Conservation (phyloP, 2,329 filamentous ascomycete species). For the Anthostomella pinea region DNA sequence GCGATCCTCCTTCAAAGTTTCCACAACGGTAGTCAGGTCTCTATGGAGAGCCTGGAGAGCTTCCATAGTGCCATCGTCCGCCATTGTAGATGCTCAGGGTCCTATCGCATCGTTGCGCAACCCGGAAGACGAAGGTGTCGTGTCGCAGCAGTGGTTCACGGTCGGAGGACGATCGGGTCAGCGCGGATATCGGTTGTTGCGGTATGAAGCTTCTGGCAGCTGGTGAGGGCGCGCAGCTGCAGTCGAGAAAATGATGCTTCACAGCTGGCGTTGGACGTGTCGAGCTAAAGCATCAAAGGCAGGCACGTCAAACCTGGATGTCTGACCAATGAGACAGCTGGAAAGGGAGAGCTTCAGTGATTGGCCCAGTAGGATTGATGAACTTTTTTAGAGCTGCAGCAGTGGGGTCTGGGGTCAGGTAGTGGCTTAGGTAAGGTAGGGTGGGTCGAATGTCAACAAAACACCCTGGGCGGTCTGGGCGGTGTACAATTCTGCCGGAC, state of each 20-base stretch:
- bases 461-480: no score
- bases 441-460: slow-evolving; percentile 15
- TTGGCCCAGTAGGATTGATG: slow-evolving; percentile 3
- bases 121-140: background rate
- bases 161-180: background rate
- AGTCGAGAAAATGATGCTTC: slow-evolving; percentile 1
- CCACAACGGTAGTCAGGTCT: slow-evolving; percentile 74
- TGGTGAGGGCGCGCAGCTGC: background rate
- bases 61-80: slow-evolving; percentile 69
- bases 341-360: slow-evolving; percentile 3
- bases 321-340: background rate
- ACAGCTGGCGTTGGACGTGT: slow-evolving; percentile 5
- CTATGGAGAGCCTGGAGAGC: slow-evolving; percentile 81
- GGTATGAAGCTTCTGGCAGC: background rate
- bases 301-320: background rate
- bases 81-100: slow-evolving; percentile 54
- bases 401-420: background rate
- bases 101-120: slow-evolving; percentile 45
- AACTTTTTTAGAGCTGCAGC: background rate
- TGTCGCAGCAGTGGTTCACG: slow-evolving; percentile 4
- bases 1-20: slow-evolving; percentile 59
- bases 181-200: no score
- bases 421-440: background rate
- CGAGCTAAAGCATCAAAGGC: slow-evolving; percentile 2
- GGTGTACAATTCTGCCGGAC: slow-evolving; percentile 18